phyloP scores from a whole-genome alignment of 2,329 filamentous ascomycete genomes.

The Fusarium torulosum region DNA sequence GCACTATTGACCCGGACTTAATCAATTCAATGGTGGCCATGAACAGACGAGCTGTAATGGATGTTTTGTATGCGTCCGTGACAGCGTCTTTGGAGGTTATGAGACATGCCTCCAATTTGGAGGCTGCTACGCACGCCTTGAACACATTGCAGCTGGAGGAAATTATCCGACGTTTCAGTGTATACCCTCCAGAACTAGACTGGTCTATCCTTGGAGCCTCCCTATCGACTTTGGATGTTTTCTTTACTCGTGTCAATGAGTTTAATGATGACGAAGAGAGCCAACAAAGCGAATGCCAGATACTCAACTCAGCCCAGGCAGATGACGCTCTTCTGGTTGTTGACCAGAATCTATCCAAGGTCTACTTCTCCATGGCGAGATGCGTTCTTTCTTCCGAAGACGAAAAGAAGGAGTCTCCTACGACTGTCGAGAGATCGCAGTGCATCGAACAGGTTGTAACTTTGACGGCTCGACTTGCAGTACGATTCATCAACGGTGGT shows the following conservation, averaged over 20 bases:
- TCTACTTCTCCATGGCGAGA: conserved; percentile 63
- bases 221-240: conserved; percentile 62
- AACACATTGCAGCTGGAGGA: conserved; percentile 65
- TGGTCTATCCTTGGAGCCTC: conserved; percentile 62
- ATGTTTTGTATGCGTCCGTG: conserved; percentile 64
- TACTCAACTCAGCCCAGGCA: conserved; percentile 55
- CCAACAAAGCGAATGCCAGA: conserved; percentile 55
- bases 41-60: conserved; percentile 67
- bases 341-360: conserved; percentile 61
- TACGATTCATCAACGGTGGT: conserved; percentile 60
- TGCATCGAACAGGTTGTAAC: conserved; percentile 61
- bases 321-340: conserved; percentile 63
- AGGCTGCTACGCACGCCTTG: conserved; percentile 62
- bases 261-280: conserved; percentile 56
- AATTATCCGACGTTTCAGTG: conserved; percentile 63
- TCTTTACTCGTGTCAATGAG: conserved; percentile 60
- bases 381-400: conserved; percentile 50
- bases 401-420: conserved; percentile 27
- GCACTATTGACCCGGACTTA: conserved; percentile 58
- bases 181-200: conserved; percentile 58
- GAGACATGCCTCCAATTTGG: conserved; percentile 59
- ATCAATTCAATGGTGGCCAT: conserved; percentile 63
- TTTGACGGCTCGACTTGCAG: conserved; percentile 61
- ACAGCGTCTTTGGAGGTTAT: conserved; percentile 65
- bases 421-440: conserved; percentile 41